phyloP scores from a whole-genome alignment of 768 basidiomycete genomes.

The Tylopilus sp. region DNA sequence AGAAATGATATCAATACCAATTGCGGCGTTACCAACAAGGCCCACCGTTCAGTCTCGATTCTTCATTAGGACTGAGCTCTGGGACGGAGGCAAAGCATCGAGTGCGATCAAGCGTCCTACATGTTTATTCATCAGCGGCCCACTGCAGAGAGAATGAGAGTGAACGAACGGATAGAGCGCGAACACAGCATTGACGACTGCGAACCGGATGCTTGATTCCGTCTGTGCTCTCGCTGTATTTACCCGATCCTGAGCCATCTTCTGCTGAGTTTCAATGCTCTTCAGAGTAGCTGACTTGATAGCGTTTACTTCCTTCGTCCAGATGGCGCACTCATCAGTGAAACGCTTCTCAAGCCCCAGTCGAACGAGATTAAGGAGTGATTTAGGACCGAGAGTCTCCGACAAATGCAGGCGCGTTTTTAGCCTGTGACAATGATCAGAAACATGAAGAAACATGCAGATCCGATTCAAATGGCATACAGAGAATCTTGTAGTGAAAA shows the following conservation, averaged over 20 bases:
- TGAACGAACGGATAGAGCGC: conserved; percentile 22
- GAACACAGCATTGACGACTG: conserved; percentile 28
- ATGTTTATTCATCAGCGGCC: not conserved
- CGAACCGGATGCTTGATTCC: conserved; percentile 20
- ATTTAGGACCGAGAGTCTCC: conserved; percentile 20
- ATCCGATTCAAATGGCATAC: conserved; percentile 13
- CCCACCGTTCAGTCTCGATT: conserved; percentile 12
- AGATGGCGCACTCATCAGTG: conserved; percentile 21
- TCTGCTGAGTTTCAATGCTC: conserved; percentile 4
- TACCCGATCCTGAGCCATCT: conserved; percentile 12
- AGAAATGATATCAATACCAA: not conserved
- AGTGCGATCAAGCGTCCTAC: conserved; percentile 19
- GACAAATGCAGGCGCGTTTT: conserved; percentile 27
- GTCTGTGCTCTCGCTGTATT: conserved; percentile 9
- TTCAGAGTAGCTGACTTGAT: not conserved
- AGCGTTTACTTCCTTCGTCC: conserved; percentile 17
- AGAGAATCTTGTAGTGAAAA: conserved; percentile 23
- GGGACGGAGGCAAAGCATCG: conserved; percentile 13
- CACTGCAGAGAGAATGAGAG: not conserved
- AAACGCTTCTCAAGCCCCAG: conserved; percentile 33
- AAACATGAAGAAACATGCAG: not conserved
- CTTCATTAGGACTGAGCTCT: conserved; percentile 14
- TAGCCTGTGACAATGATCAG: conserved; percentile 16
- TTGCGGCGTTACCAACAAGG: not conserved
- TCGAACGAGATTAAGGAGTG: conserved; percentile 28